Base-by-base conservation (phyloP, 2,329 filamentous ascomycete species). In the Epichloe brachyelytri region DNA sequence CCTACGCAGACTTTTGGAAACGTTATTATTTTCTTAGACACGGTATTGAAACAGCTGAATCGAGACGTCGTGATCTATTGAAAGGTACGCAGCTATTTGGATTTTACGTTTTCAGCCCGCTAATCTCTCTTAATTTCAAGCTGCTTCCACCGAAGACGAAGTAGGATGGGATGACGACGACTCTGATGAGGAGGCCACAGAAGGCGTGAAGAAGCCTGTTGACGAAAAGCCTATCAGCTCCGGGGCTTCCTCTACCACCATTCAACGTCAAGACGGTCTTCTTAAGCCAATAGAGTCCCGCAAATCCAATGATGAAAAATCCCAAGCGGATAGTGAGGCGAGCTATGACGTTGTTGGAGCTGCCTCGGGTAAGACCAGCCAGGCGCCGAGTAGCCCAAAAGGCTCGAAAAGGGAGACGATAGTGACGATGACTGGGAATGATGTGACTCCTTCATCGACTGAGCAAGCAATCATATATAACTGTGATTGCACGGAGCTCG, bases 1-100 rank as follows among this genome's bases (percentile, higher is more conserved):
- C 90, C 36, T 98, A 98, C 62, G 77, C 74, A 49, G 79, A 85
- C 49, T 98, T 98, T 65, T 98, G 93, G 91, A 85, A 79, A 64
- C 78, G 93, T 51, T 98, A 98, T 69, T 97, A 97, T 66, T 98
- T 95, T 72, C 71, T 97, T 56, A 78, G 91, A 61, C 85, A 94
- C 62, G 88, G 93, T 15, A 86, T 98, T 56, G 91, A 97, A 71
- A 90, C 86, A 26, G 90, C 95, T 52, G 93, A 98, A 70, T 83
- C 85, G 61, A 82, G 88, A 66, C 78, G 93, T 65, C 83, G 85
- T 59, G 93, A 98, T 66, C 77, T 98, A 51, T 73, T 98, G 20
- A 94, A 95, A 69, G 91, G 91, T 95, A 50, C n/a, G 37, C 20
- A 17, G 22, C 34, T 34, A 30, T 39, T 40, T 26, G 11, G 2